Base-by-base conservation (phyloP, 306 rosid genomes). In the Fagus sylvatica region DNA sequence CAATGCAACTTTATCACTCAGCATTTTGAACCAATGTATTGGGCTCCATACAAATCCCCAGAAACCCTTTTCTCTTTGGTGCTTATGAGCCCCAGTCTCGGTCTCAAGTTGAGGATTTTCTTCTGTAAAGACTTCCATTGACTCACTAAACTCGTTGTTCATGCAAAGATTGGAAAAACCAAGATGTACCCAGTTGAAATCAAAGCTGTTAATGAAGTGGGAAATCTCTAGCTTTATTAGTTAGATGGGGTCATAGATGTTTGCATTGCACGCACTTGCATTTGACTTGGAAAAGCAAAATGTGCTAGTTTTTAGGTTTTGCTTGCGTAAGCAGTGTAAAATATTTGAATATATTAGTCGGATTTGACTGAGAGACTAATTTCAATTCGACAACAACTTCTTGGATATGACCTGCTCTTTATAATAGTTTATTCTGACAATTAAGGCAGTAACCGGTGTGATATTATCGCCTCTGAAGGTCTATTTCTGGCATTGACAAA, bases 21-120 rank as follows among this genome's bases (percentile, higher is more conserved):
- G 79, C 81, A 77, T 82, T 40, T 49, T 82, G 9, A 82, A 68
- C 85, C 85, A 82, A 19, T 72, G 74, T 40, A 77, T 48, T 4
- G 82, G 78, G 1, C 15, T 28, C 78, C 78, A 54, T 19, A 76
- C 51, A 28, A 69, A 77, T 19, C 61, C 70, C 48, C 75, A 49
- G 15, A 81, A 6, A 51, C 81, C 62, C 77, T 48, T 9, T 6
- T 42, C 12, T 61, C 10, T 40, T 4, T 69, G 39, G 10, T 3
- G 37, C 4, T 36, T 57, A 43, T 56, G 28, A 39, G 19, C 48
- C 39, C 37, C 32, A 54, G 2, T 69, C 57, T 56, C 65, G 15
- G 22, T 1, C 16, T 4, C 41, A 48, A 53, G 41, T 6, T 53
- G 66, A 30, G 53, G 64, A 40, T 70, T 59, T 36, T 77, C 53